A percentile compares a stretch with the other conserved stretches of the same genome.
These are phyloP conservation scores for Coemansia sp. DNA, from an alignment of 192 early-diverging fungal genomes.

Conservation along the genomic window DNA sequence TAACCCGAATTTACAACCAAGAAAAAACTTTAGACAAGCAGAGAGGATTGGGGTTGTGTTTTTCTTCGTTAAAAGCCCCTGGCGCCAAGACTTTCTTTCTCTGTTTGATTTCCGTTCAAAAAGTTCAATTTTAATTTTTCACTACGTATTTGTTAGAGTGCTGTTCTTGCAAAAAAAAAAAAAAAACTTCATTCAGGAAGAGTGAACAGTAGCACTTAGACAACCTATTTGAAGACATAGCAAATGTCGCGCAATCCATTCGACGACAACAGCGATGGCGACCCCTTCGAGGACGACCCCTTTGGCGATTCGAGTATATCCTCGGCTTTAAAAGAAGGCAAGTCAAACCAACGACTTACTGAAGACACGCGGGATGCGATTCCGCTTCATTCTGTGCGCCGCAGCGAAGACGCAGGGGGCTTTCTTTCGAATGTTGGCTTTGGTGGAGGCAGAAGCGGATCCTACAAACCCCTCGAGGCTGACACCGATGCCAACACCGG, in stretches of 20 bases:
- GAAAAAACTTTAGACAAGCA: too few species aligned
- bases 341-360: constrained; percentile 7
- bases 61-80: too few species aligned
- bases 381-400: constrained; percentile 40
- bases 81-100: neutral
- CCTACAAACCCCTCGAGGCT: constrained; percentile 40
- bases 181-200: neutral
- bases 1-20: too few species aligned
- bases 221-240: neutral
- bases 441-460: constrained; percentile 19
- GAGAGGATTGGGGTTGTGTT: too few species aligned
- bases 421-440: constrained; percentile 33
- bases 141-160: neutral
- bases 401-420: constrained; percentile 39
- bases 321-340: constrained; percentile 15
- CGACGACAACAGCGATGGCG: constrained; percentile 38
- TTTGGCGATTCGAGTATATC: constrained; percentile 34
- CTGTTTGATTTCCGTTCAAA: too few species aligned
- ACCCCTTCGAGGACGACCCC: constrained; percentile 42
- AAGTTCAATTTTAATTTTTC: neutral
- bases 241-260: constrained; percentile 52
- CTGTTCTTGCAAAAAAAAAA: neutral
- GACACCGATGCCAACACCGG: constrained; percentile 20
- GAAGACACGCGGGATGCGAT: constrained; percentile 36
- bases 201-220: neutral